Evolutionary conservation across 2,329 filamentous ascomycete genomes (phyloP).

Genomic region (Scedosporium minutisporum): DNA sequence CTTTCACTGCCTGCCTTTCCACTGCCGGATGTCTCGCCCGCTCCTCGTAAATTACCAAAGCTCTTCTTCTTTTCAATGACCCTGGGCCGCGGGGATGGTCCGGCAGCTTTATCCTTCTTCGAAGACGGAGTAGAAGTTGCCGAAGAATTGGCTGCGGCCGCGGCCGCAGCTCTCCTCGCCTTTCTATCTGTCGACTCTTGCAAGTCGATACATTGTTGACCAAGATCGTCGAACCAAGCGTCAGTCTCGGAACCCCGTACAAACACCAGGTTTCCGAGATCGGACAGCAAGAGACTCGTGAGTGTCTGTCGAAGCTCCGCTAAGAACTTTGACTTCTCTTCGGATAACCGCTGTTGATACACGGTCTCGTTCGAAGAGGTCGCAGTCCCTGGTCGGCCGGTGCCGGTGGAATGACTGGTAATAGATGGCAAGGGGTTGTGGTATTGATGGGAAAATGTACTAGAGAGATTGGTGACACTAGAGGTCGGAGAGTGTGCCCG

Average conservation of each 20-base stretch:
- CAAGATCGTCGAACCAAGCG: slow-evolving; percentile 66
- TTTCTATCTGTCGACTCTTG: slow-evolving; percentile 45
- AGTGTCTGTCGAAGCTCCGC: slow-evolving; percentile 68
- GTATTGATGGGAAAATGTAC: slow-evolving; percentile 35
- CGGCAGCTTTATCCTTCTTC: slow-evolving; percentile 30
- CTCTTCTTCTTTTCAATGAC: slow-evolving; percentile 58
- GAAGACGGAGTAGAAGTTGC: slow-evolving; percentile 5
- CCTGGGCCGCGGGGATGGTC: slow-evolving; percentile 32
- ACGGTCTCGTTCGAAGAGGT: slow-evolving; percentile 60
- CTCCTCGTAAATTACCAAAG: slow-evolving; percentile 46
- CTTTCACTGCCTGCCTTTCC: not conserved
- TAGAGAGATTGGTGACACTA: slow-evolving; percentile 48
- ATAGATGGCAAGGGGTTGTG: slow-evolving; percentile 33
- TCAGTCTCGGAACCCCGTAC: slow-evolving; percentile 90
- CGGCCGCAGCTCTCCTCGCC: slow-evolving; percentile 23
- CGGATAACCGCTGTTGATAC: slow-evolving; percentile 48
- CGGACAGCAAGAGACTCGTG: slow-evolving; percentile 77
- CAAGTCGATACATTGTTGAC: slow-evolving; percentile 55
- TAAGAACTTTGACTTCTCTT: slow-evolving; percentile 72
- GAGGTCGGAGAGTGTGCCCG: slow-evolving; percentile 53
- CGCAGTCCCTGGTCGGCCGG: slow-evolving; percentile 53
- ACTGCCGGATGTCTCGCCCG: not conserved
- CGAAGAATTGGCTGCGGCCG: slow-evolving; percentile 22
- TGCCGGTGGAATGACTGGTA: slow-evolving; percentile 36
- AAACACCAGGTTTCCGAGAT: slow-evolving; percentile 79